These are phyloP conservation scores for Lathyrus aphaca DNA, from an alignment of 306 rosid genomes.

Conservation along the genomic window DNA sequence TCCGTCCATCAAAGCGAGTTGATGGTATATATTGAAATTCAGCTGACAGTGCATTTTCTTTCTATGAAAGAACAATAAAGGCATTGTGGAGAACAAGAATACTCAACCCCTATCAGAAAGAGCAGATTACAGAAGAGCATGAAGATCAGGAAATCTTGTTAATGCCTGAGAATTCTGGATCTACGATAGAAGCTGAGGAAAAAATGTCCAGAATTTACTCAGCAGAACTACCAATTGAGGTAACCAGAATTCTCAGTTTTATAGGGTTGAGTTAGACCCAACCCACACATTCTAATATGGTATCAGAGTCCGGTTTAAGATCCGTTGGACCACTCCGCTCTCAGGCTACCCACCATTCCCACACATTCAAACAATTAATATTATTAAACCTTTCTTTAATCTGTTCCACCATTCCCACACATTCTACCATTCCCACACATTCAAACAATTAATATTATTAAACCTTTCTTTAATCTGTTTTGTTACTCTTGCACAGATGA, in stretches of 20 bases:
- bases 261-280: no score
- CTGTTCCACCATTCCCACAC: no score
- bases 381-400: constrained; percentile 11
- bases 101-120: constrained; percentile 55
- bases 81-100: constrained; percentile 85
- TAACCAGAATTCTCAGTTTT: no score
- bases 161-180: constrained; percentile 54
- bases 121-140: constrained; percentile 53
- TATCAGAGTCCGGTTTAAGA: no score
- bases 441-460: no score
- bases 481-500: constrained; percentile 55
- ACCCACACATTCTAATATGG: no score
- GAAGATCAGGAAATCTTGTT: constrained; percentile 60
- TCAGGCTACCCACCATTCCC: no score
- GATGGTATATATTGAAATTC: not conserved
- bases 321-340: no score
- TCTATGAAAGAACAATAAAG: constrained; percentile 63
- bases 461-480: constrained; percentile 14
- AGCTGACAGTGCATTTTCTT: constrained; percentile 31
- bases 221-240: constrained; percentile 68
- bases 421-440: no score
- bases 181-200: constrained; percentile 52
- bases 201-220: constrained; percentile 62
- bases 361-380: no score
- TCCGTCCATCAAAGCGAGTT: no score